Evolutionary conservation across 345 rosid species (phyloP), one percentile per base, ranked within the genome.

Genomic region (Eucalyptus pumila): DNA sequence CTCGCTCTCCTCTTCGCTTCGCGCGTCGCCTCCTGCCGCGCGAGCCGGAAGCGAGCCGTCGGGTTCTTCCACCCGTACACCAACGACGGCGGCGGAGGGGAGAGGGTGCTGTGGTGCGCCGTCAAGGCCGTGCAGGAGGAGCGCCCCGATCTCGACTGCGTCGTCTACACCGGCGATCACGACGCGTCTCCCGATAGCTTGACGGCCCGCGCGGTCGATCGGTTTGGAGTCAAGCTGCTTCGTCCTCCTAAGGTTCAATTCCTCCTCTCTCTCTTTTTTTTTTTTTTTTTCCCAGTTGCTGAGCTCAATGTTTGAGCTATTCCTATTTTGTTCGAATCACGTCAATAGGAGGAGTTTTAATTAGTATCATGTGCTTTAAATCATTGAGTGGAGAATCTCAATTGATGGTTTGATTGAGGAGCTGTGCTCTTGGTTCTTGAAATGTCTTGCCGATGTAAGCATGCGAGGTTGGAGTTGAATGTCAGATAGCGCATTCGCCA

Each of bases 21-120:
- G 5, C 92, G 88, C 86, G 45, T 97, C 37, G 83, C 93, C 91
- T 89, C 49, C 48, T 89, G 92, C 87, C 91, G 97, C 56, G 91
- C 90, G 27, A 87, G 65, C 89, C 89, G 92, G 47, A 91, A 90
- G 87, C 90, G 72, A n/a, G 95, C 98, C 4, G 98, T 95, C 54
- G 99, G 93, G 4, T 97, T 96, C 95, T 96, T 97, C 93, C 99
- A 97, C 85, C 99, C 99, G 5, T 96, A 93, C 95, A 96, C 99
- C 40, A 96, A 97, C 92, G 99, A 97, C 90, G 99, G 99, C 30
- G 99, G 99, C 49, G 99, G 99, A 86, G 98, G 99, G 17, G 99
- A 97, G 92, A 92, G 99, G 89, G 99, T 97, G 51, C 95, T 97
- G 56, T 97, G 99, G 99, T 97, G 98, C 90, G 96, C 99, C 32